These are phyloP conservation scores for Cytospora paraplurivora DNA, from an alignment of 2,329 filamentous ascomycete species.

Conservation along the genomic window DNA sequence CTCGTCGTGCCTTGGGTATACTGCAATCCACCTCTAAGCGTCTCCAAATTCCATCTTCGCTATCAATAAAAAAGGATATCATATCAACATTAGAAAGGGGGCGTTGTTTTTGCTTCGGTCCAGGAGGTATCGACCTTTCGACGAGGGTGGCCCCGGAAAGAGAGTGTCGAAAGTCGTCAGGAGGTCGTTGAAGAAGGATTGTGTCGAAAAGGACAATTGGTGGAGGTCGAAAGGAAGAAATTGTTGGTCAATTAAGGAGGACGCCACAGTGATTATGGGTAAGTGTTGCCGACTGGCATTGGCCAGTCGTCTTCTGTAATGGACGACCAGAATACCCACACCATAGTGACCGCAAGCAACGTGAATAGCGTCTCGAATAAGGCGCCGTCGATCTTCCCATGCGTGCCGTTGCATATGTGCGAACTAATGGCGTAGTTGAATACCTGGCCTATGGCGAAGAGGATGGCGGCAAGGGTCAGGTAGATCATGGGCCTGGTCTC, in stretches of 20 bases:
- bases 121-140: background rate
- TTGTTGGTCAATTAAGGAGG: background rate
- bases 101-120: background rate
- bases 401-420: conserved; percentile 82
- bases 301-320: conserved; percentile 99
- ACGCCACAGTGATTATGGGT: conserved; percentile 30
- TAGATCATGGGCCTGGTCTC: conserved; percentile 94
- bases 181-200: background rate
- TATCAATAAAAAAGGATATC: background rate
- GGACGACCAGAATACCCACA: conserved; percentile 98
- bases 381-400: conserved; percentile 87
- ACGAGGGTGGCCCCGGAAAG: background rate
- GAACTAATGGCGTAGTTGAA: conserved; percentile 95
- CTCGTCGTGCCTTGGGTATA: conserved; percentile 3
- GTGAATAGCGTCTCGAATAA: conserved; percentile 95
- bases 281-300: conserved; percentile 45
- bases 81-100: conserved; percentile 3
- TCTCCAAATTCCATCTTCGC: conserved; percentile 1
- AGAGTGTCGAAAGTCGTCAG: background rate
- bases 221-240: background rate
- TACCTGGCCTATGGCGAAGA: conserved; percentile 90
- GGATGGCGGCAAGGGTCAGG: conserved; percentile 69
- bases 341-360: conserved; percentile 73
- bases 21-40: conserved; percentile 2
- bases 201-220: background rate